These are phyloP conservation scores for Yamadazyma songkhlaensis DNA, from an alignment of 1,139 yeast species.

Conservation along the genomic window DNA sequence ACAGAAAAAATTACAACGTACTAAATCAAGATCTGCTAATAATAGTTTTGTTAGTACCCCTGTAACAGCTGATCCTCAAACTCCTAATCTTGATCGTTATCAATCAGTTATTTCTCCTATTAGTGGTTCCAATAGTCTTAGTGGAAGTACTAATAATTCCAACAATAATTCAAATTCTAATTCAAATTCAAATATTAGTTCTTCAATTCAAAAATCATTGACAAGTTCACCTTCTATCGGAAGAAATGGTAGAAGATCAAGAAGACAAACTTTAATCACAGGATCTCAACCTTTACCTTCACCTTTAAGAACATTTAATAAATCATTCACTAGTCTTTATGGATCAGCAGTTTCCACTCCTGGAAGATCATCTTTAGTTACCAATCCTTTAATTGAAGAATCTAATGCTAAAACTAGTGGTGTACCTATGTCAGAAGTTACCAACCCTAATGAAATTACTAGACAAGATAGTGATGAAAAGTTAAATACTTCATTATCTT, in stretches of 20 bases:
- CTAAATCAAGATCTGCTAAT: conserved; percentile 17
- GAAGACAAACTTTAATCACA: conserved; percentile 76
- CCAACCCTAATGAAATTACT: conserved; percentile 11
- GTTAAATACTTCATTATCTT: conserved; percentile 39
- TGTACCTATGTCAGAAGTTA: conserved; percentile 13
- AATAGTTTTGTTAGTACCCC: conserved; percentile 18
- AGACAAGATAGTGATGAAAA: conserved; percentile 8
- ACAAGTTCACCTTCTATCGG: conserved; percentile 38
- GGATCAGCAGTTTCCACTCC: conserved; percentile 44
- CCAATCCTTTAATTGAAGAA: conserved; percentile 13
- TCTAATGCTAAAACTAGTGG: conserved; percentile 9
- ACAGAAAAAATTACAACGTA: conserved; percentile 34
- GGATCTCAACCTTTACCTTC: conserved; percentile 87
- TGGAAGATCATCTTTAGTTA: conserved; percentile 20
- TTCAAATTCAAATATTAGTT: conserved; percentile 4
- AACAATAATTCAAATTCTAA: not conserved
- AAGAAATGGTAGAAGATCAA: conserved; percentile 52
- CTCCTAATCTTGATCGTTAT: conserved; percentile 12
- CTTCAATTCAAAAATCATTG: conserved; percentile 7
- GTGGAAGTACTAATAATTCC: not conserved
- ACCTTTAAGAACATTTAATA: conserved; percentile 54
- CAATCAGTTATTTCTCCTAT: conserved; percentile 6
- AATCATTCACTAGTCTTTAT: conserved; percentile 35
- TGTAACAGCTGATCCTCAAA: conserved; percentile 12
- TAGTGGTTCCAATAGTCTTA: conserved; percentile 1